phyloP scores from a whole-genome alignment of 345 rosid species.

The Microcos paniculata region DNA sequence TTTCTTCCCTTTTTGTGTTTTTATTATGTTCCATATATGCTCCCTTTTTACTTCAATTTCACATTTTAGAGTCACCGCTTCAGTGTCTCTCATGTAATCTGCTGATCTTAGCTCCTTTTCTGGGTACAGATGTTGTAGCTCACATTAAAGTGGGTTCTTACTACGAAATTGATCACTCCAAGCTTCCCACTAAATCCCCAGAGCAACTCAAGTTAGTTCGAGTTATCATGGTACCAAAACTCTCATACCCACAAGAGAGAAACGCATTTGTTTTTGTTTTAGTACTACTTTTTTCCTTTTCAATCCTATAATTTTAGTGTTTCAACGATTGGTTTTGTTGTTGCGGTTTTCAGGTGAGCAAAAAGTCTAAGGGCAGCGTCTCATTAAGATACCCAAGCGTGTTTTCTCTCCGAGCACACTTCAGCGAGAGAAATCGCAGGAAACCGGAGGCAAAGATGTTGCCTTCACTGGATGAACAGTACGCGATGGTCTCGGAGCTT shows the following conservation, averaged over 20 bases:
- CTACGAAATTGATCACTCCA: constrained; percentile 67
- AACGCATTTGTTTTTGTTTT: background rate
- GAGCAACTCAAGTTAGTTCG: constrained; percentile 58
- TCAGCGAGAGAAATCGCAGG: constrained; percentile 31
- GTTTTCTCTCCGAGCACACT: constrained; percentile 50
- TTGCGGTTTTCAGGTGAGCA: constrained; percentile 51
- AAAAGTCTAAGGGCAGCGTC: constrained; percentile 53
- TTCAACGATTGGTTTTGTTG: background rate
- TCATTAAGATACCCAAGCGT: constrained; percentile 72
- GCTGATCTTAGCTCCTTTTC: background rate
- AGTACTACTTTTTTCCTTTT: too few relatives aligned
- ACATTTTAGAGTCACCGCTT: background rate
- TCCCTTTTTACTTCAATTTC: background rate
- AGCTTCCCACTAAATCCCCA: constrained; percentile 53
- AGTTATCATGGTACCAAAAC: constrained; percentile 62
- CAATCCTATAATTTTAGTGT: background rate
- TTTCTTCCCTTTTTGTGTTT: background rate
- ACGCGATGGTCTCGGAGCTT: constrained; percentile 40
- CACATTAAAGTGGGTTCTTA: constrained; percentile 61
- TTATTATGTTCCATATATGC: background rate
- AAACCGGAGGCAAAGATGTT: constrained; percentile 37
- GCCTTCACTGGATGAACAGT: constrained; percentile 76
- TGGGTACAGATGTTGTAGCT: constrained; percentile 40
- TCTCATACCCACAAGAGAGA: background rate
- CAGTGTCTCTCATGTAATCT: background rate